phyloP scores from a whole-genome alignment of 2,329 filamentous ascomycete genomes.

The Monosporascus sp. region DNA sequence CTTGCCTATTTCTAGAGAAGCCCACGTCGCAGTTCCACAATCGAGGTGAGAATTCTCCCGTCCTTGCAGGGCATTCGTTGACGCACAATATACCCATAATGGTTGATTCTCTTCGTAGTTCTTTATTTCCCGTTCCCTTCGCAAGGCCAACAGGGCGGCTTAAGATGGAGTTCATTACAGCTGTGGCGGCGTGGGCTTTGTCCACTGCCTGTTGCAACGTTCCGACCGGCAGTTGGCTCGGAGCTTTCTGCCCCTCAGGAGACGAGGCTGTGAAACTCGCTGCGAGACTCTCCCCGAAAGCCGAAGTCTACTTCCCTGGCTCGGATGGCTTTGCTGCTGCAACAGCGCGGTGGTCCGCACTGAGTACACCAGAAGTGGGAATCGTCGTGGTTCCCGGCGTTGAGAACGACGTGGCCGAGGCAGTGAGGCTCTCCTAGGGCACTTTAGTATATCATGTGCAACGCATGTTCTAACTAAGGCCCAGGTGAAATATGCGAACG shows the following conservation, averaged over 20 bases:
- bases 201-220: conserved; percentile 14
- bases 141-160: neutral
- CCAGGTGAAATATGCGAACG: conserved; percentile 36
- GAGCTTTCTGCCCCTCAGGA: conserved; percentile 11
- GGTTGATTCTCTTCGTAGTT: too few relatives aligned
- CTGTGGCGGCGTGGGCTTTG: conserved; percentile 20
- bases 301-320: conserved; percentile 37
- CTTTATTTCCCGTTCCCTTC: too few relatives aligned
- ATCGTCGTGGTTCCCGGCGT: conserved; percentile 42
- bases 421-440: conserved; percentile 26
- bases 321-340: conserved; percentile 33
- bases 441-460: too few relatives aligned
- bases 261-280: conserved; percentile 20
- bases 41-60: too few relatives aligned
- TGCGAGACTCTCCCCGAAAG: conserved; percentile 29
- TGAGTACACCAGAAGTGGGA: conserved; percentile 36
- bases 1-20: too few relatives aligned
- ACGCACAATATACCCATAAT: too few relatives aligned
- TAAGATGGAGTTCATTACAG: conserved; percentile 20
- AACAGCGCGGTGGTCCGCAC: conserved; percentile 41
- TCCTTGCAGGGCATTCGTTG: too few relatives aligned
- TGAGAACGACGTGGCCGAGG: conserved; percentile 45
- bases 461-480: neutral
- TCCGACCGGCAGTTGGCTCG: conserved; percentile 5
- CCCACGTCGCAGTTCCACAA: too few relatives aligned